Evolutionary conservation across 1,284 basidiomycete species (phyloP), one percentile per base, ranked within the genome.

Genomic region (Fomitopsis betulina): DNA sequence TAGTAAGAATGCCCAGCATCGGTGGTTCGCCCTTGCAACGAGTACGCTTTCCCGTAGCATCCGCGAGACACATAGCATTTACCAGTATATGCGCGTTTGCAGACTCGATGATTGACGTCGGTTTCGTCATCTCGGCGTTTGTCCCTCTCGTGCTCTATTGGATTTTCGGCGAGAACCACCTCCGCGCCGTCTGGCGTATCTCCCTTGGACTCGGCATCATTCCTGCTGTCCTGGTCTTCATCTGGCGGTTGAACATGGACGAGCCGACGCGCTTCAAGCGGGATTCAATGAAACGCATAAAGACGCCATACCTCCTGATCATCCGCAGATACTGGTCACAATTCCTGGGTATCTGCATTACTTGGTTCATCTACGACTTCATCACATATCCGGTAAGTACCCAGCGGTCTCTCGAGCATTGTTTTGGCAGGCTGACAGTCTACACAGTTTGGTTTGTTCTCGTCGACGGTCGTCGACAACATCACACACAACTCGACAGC

Each of bases 71-170:
- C 33, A 50, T 30, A 19, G 21, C 39, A 51, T 6, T 19, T 21
- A 32, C 52, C 53, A 42, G 43, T 30, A 58, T 58, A 54, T 45
- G 54, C 49, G 37, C 56, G 39, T 23, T 60, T 17, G 57, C 69
- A 87, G 89, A 93, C 71, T 76, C 81, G 10, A 94, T 94, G 92
- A 94, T 97, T 65, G 94, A 96, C 70, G 69, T 88, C 57, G 95
- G 93, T 47, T 97, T 95, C 69, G 91, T 94, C 21, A 70, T 94
- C 55, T 78, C 91, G 7, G 79, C 89, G 33, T 94, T 97, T 60
- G 90, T 94, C 2, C 91, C 93, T 10, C 80, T 94, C 19, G 87
- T 96, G 27, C 76, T 93, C 35, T 87, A 85, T 67, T 94, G 90
- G 91, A 95, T 95, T 62, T 94, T 90, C 62, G 90, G 93, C 38